Conservation (phyloP, 2,329 filamentous ascomycete genomes). For the Chaetomium sp. region DNA sequence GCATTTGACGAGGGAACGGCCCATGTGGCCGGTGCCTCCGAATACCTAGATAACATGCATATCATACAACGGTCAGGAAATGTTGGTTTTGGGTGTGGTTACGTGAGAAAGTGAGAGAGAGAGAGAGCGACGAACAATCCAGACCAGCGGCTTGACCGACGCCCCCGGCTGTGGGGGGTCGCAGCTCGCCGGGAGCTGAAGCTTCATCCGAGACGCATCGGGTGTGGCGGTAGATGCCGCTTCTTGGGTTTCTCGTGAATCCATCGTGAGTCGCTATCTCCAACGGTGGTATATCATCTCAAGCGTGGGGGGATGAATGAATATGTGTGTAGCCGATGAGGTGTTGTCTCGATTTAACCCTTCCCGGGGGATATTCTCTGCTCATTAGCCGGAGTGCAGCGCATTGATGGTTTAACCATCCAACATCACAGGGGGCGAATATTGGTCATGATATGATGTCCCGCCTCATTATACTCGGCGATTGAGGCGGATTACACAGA, state of each 20-base stretch:
- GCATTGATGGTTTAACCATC: too few species aligned
- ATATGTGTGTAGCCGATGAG: too few species aligned
- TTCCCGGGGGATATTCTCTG: too few species aligned
- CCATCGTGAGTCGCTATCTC: slow-evolving; percentile 16
- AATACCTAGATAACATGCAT: slow-evolving; percentile 58
- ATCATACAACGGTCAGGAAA: not conserved
- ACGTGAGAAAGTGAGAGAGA: not conserved
- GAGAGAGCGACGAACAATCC: slow-evolving; percentile 62
- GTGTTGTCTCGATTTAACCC: too few species aligned
- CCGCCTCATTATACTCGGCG: too few species aligned
- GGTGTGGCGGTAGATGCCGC: slow-evolving; percentile 21
- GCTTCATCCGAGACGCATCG: slow-evolving; percentile 28
- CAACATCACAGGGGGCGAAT: too few species aligned
- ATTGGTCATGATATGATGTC: too few species aligned
- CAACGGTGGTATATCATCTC: not conserved
- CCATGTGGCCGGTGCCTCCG: slow-evolving; percentile 95
- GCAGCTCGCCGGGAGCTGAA: slow-evolving; percentile 73
- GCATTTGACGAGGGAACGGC: slow-evolving; percentile 77
- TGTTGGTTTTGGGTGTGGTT: not conserved
- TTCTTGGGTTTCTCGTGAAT: slow-evolving; percentile 21
- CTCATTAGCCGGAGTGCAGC: too few species aligned
- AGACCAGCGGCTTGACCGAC: slow-evolving; percentile 69
- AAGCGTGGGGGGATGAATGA: too few species aligned
- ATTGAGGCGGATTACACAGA: too few species aligned
- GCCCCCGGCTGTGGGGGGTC: slow-evolving; percentile 71